Base-by-base conservation (phyloP, 2,329 filamentous ascomycete species). In the Pseudogymnoascus sp. region DNA sequence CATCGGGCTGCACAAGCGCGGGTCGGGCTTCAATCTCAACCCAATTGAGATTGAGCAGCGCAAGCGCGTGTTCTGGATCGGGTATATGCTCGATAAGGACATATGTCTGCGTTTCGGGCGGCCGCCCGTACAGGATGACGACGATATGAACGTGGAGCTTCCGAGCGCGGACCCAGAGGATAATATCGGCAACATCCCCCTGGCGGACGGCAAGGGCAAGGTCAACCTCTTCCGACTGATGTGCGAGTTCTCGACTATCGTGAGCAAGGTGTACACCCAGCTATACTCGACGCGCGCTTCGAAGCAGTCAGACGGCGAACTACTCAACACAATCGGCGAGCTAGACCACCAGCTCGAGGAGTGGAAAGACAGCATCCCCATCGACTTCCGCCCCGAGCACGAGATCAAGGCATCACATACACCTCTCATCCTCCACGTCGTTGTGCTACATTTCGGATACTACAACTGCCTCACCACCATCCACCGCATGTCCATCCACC, bases 391-490 rank as follows among this genome's bases (percentile, higher is more conserved):
- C n/a, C 95, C 95, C 0, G 95, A 97, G 75, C 87, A 97, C 73
- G 93, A 97, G 75, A 97, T 99, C 75, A 93, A 92, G 75, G 91
- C 91, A 0, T 89, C 89, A 0, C 91, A 97, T 74, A 96, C 92
- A 0, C 93, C 93, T 0, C 81, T 97, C n/a, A 93, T 97, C 18
- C 80, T 99, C 18, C 93, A 97, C 68, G 86, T 99, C 62, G 93
- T 96, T 66, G 91, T 96, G 74, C 79, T 99, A 64, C 95, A 99
- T 75, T 96, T 99, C 71, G 88, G 91, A 1, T 99, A 99, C 76
- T 97, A 97, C 79, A 99, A 99, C 74, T 97, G 93, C 71, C 78
- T 99, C 61, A 97, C 93, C 0, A 99, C 95, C 0, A 97, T 99
- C 67, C 95, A 99, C 74, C 90, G 95, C 61, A 99, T 97, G 95